phyloP scores from a whole-genome alignment of 139 green algal species.

The Coelastrella sp. region DNA sequence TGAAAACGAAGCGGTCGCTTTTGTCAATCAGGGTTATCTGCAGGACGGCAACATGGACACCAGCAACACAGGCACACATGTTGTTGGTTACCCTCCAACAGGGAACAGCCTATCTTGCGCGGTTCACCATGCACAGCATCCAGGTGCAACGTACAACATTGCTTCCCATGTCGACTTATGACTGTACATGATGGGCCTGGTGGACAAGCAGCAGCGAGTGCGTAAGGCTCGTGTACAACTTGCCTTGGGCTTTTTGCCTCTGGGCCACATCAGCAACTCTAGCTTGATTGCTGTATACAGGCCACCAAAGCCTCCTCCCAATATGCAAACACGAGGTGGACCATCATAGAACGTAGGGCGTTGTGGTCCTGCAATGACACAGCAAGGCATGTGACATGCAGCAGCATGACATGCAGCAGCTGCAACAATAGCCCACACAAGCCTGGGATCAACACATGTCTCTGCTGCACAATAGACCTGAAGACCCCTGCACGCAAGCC shows the following conservation, averaged over 20 bases:
- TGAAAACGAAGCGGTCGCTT: slow-evolving; percentile 97
- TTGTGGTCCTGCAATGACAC: neutral
- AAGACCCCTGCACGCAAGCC: no score
- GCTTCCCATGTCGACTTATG: neutral
- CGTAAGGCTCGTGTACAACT: neutral
- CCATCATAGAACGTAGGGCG: neutral
- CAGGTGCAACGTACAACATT: neutral
- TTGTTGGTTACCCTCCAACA: no score
- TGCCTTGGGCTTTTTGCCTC: slow-evolving; percentile 85
- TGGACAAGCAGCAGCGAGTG: neutral
- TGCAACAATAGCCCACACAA: no score
- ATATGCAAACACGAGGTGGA: slow-evolving; percentile 86
- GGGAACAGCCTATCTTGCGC: no score
- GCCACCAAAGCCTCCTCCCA: slow-evolving; percentile 98
- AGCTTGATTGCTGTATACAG: slow-evolving; percentile 97
- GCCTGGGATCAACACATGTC: no score
- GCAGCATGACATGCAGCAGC: no score
- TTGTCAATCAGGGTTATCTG: slow-evolving; percentile 96
- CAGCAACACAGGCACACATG: no score
- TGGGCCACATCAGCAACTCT: slow-evolving; percentile 91
- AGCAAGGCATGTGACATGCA: no score
- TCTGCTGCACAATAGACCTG: no score
- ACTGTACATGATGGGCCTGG: no score
- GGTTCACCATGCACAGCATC: no score
- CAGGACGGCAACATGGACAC: neutral